Conservation (phyloP, 306 rosid species). For the Acacia crassicarpa region DNA sequence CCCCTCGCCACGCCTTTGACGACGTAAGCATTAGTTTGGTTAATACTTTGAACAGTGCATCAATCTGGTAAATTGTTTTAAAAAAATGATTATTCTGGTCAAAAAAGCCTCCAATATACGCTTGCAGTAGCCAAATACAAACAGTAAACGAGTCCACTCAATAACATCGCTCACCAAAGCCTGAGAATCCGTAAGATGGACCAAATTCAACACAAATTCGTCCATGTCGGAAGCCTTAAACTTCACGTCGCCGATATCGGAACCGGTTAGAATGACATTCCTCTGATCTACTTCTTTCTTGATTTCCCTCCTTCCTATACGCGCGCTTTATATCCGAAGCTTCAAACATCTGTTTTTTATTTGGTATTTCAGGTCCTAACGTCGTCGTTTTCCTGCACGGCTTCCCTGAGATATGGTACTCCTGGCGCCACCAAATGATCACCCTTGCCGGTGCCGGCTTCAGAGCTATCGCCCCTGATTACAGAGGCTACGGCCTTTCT, state of each 20-base stretch:
- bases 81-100: no score
- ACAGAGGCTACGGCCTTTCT: slow-evolving; percentile 60
- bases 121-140: no score
- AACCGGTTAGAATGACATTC: slow-evolving; percentile 35
- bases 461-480: slow-evolving; percentile 55
- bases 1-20: no score
- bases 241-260: slow-evolving; percentile 56
- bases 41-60: no score
- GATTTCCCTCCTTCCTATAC: background rate
- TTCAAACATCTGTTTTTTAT: background rate
- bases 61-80: no score
- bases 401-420: slow-evolving; percentile 69
- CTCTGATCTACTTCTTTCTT: background rate
- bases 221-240: slow-evolving; percentile 44
- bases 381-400: slow-evolving; percentile 60
- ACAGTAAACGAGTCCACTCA: no score
- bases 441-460: slow-evolving; percentile 52
- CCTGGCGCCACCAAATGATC: slow-evolving; percentile 67
- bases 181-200: slow-evolving; percentile 32
- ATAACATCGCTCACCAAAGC: background rate
- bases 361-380: slow-evolving; percentile 38
- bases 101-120: no score
- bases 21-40: no score
- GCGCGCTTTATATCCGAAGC: background rate
- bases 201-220: slow-evolving; percentile 46